Base-by-base conservation (phyloP, 768 basidiomycete species). In the Tulasnella sp. region DNA sequence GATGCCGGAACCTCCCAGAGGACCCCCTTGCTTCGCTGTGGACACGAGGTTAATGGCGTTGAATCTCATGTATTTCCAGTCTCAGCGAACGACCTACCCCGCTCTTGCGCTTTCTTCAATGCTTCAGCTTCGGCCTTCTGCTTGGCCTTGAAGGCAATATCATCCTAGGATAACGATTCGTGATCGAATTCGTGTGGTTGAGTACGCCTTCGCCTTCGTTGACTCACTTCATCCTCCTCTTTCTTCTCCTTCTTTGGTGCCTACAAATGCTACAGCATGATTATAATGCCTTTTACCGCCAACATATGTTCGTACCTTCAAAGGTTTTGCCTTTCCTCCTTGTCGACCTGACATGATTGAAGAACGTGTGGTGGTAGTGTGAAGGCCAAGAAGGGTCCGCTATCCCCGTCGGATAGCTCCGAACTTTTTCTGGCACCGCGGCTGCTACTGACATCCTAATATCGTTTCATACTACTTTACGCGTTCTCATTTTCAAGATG, bases 201-300 rank as follows among this genome's bases (percentile, higher is more conserved):
- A n/a, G n/a, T n/a, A n/a, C n/a, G n/a, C 15, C 21, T 26, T 42
- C 42, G 41, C 55, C 42, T 42, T 19, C 59, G 49, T 2, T 21
- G 38, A 58, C 54, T 47, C 50, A 64, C 67, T 52, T 68, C 67
- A 9, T 66, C 56, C 11, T 81, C 80, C 1, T 84, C 86, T 65
- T 78, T 81, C 72, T 83, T 81, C 0, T 82, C 83, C 70, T 91
- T 91, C 82, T 90, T 92, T 43, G 89, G 78, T 54, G 86, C 83
- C 88, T 92, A 63, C 8, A 19, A 56, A n/a, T n/a, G n/a, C n/a
- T n/a, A 48, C 29, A 59, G 2, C 17, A 51, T 42, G 3, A 23
- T 3, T 3, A 42, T 32, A 4, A 10, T 24, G n/a, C 21, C 2
- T 23, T 29, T 21, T 29, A 30, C 15, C 7, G 34, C 7, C 34